Evolutionary conservation across 73 alveolate species (phyloP).

Genomic region (Blepharisma stoltei): DNA sequence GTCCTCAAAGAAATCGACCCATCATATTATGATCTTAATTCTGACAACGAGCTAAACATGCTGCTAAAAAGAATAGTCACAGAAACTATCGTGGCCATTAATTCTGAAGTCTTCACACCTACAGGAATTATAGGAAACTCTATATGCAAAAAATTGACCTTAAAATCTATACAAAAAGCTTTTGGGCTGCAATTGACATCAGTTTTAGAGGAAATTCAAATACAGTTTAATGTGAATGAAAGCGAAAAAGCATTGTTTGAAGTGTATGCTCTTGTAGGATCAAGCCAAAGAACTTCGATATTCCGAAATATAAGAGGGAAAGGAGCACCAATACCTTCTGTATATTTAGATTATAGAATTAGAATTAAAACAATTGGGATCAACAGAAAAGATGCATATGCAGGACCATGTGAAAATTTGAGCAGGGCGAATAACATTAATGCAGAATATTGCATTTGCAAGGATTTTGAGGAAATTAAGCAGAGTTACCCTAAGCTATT

Average conservation of each 20-base stretch:
- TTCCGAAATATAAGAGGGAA: neutral
- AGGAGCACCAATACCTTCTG: neutral
- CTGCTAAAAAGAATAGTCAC: neutral
- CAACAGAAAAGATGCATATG: conserved; percentile 21
- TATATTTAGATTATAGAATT: neutral
- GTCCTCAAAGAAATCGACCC: neutral
- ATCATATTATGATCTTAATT: neutral
- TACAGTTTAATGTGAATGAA: conserved; percentile 18
- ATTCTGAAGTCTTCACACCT: conserved; percentile 1
- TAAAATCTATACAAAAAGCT: neutral
- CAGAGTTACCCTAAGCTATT: no score
- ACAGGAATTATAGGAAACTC: neutral
- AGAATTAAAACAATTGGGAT: conserved; percentile 8
- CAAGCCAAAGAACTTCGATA: neutral
- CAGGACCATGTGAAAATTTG: conserved; percentile 7
- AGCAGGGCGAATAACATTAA: neutral
- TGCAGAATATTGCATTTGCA: conserved; percentile 19
- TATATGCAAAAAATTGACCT: neutral
- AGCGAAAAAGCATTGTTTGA: neutral
- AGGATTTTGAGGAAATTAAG: neutral
- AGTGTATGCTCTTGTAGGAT: conserved; percentile 24
- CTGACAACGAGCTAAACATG: neutral
- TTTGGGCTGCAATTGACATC: neutral
- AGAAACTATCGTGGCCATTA: neutral
- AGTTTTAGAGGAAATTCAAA: neutral